These are phyloP conservation scores for Acorus calamus DNA, from an alignment of 106 monocot species.

Conservation along the genomic window DNA sequence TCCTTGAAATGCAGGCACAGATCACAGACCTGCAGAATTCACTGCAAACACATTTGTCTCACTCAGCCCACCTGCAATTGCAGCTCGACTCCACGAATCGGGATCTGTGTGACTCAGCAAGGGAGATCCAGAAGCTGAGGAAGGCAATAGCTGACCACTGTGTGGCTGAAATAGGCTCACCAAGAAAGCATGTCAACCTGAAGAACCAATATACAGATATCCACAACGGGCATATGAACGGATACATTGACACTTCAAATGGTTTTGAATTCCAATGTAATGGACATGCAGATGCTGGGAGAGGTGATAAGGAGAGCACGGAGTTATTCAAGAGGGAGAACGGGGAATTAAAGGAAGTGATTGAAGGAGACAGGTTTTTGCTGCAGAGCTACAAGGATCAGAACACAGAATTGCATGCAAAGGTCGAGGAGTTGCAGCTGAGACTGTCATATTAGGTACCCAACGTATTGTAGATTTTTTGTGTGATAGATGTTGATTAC, in stretches of 20 bases:
- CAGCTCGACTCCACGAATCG: slow-evolving; percentile 17
- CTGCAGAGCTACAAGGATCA: slow-evolving; percentile 40
- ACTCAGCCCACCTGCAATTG: slow-evolving; percentile 15
- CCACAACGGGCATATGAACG: too few relatives aligned
- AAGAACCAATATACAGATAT: too few relatives aligned
- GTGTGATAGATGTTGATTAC: too few relatives aligned
- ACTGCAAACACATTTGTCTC: slow-evolving; percentile 17
- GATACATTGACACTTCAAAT: not conserved
- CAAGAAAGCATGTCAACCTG: slow-evolving; percentile 1
- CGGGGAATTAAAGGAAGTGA: slow-evolving; percentile 24
- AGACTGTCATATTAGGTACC: slow-evolving; percentile 17
- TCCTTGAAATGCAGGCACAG: slow-evolving; percentile 40
- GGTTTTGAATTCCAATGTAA: not conserved
- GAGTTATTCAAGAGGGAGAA: slow-evolving; percentile 19
- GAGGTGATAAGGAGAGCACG: slow-evolving; percentile 14
- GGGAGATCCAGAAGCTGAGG: slow-evolving; percentile 30
- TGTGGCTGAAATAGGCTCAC: slow-evolving; percentile 5
- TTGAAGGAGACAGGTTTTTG: slow-evolving; percentile 31
- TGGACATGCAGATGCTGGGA: slow-evolving; percentile 6
- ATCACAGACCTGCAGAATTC: slow-evolving; percentile 25
- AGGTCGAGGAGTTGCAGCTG: slow-evolving; percentile 23
- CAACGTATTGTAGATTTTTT: slow-evolving; percentile 14
- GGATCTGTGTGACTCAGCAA: slow-evolving; percentile 27
- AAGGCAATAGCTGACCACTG: slow-evolving; percentile 32
- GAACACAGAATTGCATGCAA: slow-evolving; percentile 20